phyloP scores from a whole-genome alignment of 306 rosid genomes.

The Rubus idaeus region DNA sequence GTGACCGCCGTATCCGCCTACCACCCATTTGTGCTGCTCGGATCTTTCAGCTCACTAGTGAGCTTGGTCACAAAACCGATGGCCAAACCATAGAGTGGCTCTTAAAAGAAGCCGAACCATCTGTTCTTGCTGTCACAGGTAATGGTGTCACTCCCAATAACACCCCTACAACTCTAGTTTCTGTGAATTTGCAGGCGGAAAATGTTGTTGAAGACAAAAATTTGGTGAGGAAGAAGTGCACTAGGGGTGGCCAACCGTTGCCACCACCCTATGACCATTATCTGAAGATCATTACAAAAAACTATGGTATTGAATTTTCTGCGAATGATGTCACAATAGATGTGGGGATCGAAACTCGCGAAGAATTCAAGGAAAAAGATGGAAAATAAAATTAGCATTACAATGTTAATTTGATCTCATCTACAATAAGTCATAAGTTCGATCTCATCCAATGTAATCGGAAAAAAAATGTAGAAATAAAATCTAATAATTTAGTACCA shows the following conservation, averaged over 20 bases:
- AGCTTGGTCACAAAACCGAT: slow-evolving; percentile 43
- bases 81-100: slow-evolving; percentile 64
- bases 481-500: background rate
- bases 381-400: background rate
- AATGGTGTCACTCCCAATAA: background rate
- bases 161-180: background rate
- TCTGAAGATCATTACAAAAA: slow-evolving; percentile 15
- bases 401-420: background rate
- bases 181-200: background rate
- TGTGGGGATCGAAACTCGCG: slow-evolving; percentile 17
- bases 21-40: slow-evolving; percentile 46
- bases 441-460: background rate
- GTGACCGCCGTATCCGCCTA: slow-evolving; percentile 39
- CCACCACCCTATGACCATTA: slow-evolving; percentile 34
- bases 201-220: background rate
- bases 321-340: slow-evolving; percentile 29
- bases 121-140: slow-evolving; percentile 23
- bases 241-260: background rate
- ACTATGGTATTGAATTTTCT: slow-evolving; percentile 37
- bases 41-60: slow-evolving; percentile 44
- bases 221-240: background rate
- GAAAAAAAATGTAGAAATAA: background rate
- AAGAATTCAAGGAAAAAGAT: slow-evolving; percentile 1
- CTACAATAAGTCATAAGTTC: background rate
- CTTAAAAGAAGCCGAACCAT: slow-evolving; percentile 43